A percentile compares a stretch with the other conserved stretches of the same genome.
phyloP scores from a whole-genome alignment of 2,329 filamentous ascomycete species.

The Aspergillus brunneoviolaceus region DNA sequence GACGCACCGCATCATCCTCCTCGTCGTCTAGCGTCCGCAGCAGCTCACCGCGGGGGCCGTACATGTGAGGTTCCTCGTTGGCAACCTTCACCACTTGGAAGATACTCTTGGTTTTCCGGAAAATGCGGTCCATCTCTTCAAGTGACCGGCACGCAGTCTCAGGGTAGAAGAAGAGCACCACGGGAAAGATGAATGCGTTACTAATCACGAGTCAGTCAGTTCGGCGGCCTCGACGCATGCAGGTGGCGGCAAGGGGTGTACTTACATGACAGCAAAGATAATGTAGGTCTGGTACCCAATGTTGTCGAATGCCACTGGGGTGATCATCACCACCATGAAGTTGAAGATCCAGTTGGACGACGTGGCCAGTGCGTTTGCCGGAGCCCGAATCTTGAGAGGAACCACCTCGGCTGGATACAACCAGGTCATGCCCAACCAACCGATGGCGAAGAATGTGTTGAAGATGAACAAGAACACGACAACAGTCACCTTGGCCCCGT shows the following conservation, averaged over 20 bases:
- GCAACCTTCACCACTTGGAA: conserved; percentile 54
- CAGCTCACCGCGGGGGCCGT: conserved; percentile 58
- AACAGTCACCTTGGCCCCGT: conserved; percentile 27
- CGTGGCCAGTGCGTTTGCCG: conserved; percentile 64
- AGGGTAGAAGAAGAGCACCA: conserved; percentile 62
- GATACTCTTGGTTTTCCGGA: conserved; percentile 54
- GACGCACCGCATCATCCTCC: conserved; percentile 41
- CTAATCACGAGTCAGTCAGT: conserved; percentile 25
- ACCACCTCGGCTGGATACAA: conserved; percentile 51
- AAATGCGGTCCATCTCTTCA: conserved; percentile 70
- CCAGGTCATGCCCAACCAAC: conserved; percentile 65
- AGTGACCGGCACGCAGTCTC: conserved; percentile 61
- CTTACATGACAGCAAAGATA: conserved; percentile 56
- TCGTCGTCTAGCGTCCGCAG: conserved; percentile 53
- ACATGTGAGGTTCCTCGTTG: conserved; percentile 53
- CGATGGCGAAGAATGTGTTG: conserved; percentile 66
- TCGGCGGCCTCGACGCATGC: not conserved
- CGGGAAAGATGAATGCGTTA: conserved; percentile 56
- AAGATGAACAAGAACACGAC: conserved; percentile 58
- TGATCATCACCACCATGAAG: conserved; percentile 67
- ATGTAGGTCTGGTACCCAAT: conserved; percentile 58
- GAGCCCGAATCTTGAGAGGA: conserved; percentile 58
- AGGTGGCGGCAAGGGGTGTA: not conserved
- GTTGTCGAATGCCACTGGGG: conserved; percentile 58
- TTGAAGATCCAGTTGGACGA: conserved; percentile 62